Evolutionary conservation across 2,329 filamentous ascomycete species (phyloP), one percentile per base, ranked within the genome.

Genomic region (Didymellaceae sp.): DNA sequence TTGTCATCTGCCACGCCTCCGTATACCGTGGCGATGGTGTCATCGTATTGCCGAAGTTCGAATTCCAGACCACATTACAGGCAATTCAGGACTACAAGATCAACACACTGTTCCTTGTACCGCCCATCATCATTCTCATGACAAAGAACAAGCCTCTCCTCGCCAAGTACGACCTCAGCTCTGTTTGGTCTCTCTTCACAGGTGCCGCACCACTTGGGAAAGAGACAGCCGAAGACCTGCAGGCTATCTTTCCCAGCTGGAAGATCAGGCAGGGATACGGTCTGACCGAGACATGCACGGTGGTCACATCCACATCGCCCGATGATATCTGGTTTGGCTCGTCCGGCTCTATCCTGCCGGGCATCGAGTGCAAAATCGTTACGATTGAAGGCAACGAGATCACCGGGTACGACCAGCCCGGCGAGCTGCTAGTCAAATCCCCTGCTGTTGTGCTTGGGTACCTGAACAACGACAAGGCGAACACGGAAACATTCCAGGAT

Each of bases 381-480:
- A 84, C 82, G 4, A 70, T 78, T 1, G 87, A 92, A 52, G 89
- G 88, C 1, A 77, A 78, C 5, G 89, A 94, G 66, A 80, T 94
- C 46, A 87, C 82, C 0, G 81, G 77, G 6, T 86, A 89, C 59
- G 84, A 93, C 54, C 83, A 85, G 35, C 89, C 87, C 0, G 92
- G 92, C 26, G 92, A 97, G 72, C 81, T 97, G 11, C 80, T 90
- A 14, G 82, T 96, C 17, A 89, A 90, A 68, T 85, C 84, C 4
- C 56, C 56, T 2, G 86, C 86, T 1, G 83, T 95, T 1, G 86
- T 89, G 0, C 74, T 96, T 0, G 92, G 92, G 1, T 97, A 97
- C 62, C 76, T 96, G 44, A 88, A 95, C 75, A 96, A 96, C 66
- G 86, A 89, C 34, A 87, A 89, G 65, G 91, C 92, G 3, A 95